Evolutionary conservation across 331 rosid genomes (phyloP), one percentile per base, ranked within the genome.

Genomic region (Pyracantha coccinea): DNA sequence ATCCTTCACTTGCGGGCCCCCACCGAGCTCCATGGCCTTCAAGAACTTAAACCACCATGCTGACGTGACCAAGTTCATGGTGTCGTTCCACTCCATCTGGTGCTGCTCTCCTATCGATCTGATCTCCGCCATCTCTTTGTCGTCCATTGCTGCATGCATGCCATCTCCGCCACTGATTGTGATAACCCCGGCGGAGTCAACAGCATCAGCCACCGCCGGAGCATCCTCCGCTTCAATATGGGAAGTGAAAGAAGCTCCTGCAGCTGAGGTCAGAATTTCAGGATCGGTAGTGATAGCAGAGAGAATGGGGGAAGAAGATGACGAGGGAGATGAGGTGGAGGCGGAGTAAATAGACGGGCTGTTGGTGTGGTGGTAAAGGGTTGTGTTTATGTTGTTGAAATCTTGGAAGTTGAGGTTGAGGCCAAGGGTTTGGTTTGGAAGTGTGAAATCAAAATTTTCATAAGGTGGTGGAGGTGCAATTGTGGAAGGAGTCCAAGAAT

Each of bases 41-140:
- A 88, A 79, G 81, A 84, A 88, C 77, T 86, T 91, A 69, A 85
- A 84, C 97, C 98, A 94, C 88, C 92, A 83, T 44, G 98, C 98
- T 76, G 96, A 89, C 53, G 89, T 88, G n/a, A 86, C 91, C 88
- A 86, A 79, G 75, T 83, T 91, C 88, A 91, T 80, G 27, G 90
- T 83, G 78, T 91, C 97, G 82, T 77, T 88, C 96, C 97, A 91
- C 76, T 91, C 93, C 89, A 89, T 86, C 83, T 91, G 89, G 76
- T 89, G 83, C 78, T 82, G 96, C 74, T 93, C 96, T 21, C 98
- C 98, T 17, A 89, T 76, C 44, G 92, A 89, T 61, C 89, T 84
- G 67, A 93, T 86, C 89, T 93, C 90, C 16, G 87, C 94, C 89
- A 93, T 87, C 81, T 84, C 96, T 69, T 87, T 88, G 38, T 91